Conservation (phyloP, 306 rosid genomes). For the Lagenaria siceraria region DNA sequence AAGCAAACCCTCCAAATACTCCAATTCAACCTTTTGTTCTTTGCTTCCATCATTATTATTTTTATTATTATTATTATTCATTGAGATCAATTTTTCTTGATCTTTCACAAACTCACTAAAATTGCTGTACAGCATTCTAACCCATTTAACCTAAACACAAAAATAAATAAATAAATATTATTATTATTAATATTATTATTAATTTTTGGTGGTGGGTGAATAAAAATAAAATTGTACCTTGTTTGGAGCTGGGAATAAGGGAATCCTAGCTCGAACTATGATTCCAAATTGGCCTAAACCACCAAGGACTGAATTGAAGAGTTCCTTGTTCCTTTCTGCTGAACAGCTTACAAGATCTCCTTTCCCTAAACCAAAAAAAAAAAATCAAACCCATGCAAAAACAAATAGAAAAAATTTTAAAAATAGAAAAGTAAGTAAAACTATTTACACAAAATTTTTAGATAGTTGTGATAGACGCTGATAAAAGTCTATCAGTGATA, state of each 20-base stretch:
- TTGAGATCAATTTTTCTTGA: constrained; percentile 53
- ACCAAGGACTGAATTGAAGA: constrained; percentile 68
- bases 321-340: constrained; percentile 19
- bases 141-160: constrained; percentile 48
- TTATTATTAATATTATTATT: too few relatives aligned
- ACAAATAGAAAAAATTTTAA: too few relatives aligned
- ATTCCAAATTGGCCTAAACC: constrained; percentile 93
- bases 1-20: constrained; percentile 77
- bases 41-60: constrained; percentile 1
- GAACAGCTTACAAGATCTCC: constrained; percentile 71
- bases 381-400: not conserved
- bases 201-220: not conserved
- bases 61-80: not conserved
- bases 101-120: constrained; percentile 41
- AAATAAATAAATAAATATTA: too few relatives aligned
- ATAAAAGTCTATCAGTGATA: too few relatives aligned
- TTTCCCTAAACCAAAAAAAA: constrained; percentile 33
- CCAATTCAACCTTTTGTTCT: constrained; percentile 33
- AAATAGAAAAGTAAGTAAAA: too few relatives aligned
- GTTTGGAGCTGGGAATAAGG: constrained; percentile 48
- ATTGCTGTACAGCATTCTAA: constrained; percentile 40
- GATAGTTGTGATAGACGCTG: too few relatives aligned
- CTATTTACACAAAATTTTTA: too few relatives aligned
- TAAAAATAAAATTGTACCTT: constrained; percentile 26
- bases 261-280: constrained; percentile 76